A percentile compares a stretch with the other conserved stretches of the same genome.
These are phyloP conservation scores for Blastocystis sp. DNA, from an alignment of 352 stramenopile genomes.

Conservation along the genomic window DNA sequence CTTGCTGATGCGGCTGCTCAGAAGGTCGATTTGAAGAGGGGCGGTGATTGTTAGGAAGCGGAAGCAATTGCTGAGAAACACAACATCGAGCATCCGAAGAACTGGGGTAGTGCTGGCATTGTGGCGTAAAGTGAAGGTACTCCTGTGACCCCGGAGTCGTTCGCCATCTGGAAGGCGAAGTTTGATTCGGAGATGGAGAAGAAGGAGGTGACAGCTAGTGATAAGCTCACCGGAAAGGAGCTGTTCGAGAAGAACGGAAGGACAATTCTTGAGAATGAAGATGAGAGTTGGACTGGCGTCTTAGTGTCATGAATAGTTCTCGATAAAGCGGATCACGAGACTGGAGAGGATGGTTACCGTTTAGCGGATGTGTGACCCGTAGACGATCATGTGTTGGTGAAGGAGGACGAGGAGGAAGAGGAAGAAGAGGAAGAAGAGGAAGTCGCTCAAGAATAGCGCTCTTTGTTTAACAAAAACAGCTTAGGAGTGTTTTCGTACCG, in stretches of 20 bases:
- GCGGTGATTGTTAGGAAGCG: background rate
- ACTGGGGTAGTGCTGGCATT: background rate
- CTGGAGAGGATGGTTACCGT: constrained; percentile 14
- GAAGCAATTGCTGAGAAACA: background rate
- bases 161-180: constrained; percentile 34
- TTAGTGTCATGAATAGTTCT: constrained; percentile 44
- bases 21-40: background rate
- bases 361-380: background rate
- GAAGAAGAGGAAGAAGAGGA: constrained; percentile 46
- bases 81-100: constrained; percentile 33
- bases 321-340: constrained; percentile 54
- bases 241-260: constrained; percentile 54
- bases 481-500: background rate
- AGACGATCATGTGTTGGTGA: constrained; percentile 54
- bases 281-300: background rate
- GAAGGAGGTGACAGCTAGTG: background rate
- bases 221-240: constrained; percentile 35
- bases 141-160: constrained; percentile 39
- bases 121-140: background rate
- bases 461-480: background rate
- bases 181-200: constrained; percentile 42
- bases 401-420: constrained; percentile 11
- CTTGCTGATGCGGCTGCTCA: background rate
- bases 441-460: background rate
- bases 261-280: constrained; percentile 65